Percentiles rank a stretch among this genome's conserved stretches.
Conservation (phyloP, 495 filamentous ascomycete genomes). For the Daldinia bambusicola region DNA sequence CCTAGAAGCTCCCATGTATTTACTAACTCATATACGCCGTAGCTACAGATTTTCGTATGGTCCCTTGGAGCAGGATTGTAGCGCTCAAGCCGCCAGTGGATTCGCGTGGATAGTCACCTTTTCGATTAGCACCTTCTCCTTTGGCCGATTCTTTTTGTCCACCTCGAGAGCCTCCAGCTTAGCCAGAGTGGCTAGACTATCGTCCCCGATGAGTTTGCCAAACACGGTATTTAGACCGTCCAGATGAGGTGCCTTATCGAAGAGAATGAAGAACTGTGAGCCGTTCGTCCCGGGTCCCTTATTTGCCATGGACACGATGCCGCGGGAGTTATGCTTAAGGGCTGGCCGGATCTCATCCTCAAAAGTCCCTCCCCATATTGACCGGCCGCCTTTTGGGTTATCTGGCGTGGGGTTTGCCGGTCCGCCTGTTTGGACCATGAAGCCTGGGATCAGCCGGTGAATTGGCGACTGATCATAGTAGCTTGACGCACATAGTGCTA, state of each 20-base stretch:
- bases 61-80: not conserved
- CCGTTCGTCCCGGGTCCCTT: constrained; percentile 87
- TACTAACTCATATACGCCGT: not conserved
- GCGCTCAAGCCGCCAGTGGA: constrained; percentile 76
- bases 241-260: constrained; percentile 87
- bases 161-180: constrained; percentile 79
- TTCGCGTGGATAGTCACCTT: constrained; percentile 92
- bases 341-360: constrained; percentile 93
- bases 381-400: constrained; percentile 80
- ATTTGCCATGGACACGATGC: constrained; percentile 94
- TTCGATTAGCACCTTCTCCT: constrained; percentile 74
- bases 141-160: constrained; percentile 91
- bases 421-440: constrained; percentile 93
- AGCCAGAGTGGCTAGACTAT: constrained; percentile 74
- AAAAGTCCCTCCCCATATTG: constrained; percentile 84
- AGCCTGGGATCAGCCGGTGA: constrained; percentile 87
- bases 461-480: constrained; percentile 91
- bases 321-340: constrained; percentile 84
- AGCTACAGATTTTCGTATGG: not conserved
- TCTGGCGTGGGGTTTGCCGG: constrained; percentile 69
- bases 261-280: constrained; percentile 92
- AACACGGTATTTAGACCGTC: constrained; percentile 96
- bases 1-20: not conserved
- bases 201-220: constrained; percentile 76
- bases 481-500: constrained; percentile 89